Conservation (phyloP, 192 early-diverging fungal species). For the Coemansia sp. region DNA sequence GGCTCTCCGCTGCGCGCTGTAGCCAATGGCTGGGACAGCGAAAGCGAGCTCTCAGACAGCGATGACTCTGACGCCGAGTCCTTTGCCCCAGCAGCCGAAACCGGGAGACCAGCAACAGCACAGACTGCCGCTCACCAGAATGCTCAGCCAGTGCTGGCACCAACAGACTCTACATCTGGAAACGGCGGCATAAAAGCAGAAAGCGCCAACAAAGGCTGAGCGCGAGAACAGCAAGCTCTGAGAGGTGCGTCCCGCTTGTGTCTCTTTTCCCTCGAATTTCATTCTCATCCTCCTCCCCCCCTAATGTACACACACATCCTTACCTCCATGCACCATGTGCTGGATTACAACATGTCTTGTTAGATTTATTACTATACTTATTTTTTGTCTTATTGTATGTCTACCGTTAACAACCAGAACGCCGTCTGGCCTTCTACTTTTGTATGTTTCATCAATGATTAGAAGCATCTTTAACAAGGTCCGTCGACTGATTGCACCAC, state of each 20-base stretch:
- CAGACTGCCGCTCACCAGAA: background rate
- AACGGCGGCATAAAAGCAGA: conserved; percentile 10
- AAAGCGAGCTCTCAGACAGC: conserved; percentile 18
- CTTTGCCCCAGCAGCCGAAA: background rate
- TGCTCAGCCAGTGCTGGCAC: background rate
- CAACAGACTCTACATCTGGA: conserved; percentile 9
- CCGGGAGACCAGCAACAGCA: background rate
- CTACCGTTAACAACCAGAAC: background rate
- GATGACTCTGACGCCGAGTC: conserved; percentile 10
- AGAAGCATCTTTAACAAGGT: too few relatives aligned
- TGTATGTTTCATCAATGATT: too few relatives aligned
- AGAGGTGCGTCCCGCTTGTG: background rate
- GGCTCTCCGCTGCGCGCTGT: conserved; percentile 27
- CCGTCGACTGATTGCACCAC: too few relatives aligned
- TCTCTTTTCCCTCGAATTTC: background rate
- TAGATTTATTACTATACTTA: background rate
- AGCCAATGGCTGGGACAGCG: conserved; percentile 40
- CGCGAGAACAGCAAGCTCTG: conserved; percentile 1
- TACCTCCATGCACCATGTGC: background rate
- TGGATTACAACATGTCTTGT: background rate
- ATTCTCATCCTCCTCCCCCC: background rate
- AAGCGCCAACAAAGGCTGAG: background rate
- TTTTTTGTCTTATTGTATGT: conserved; percentile 1
- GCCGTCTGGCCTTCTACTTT: too few relatives aligned
- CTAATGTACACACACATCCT: background rate